Percentiles rank a stretch among this genome's conserved stretches.
Evolutionary conservation across 2,329 filamentous ascomycete species (phyloP).

Genomic region (Sordariomycetes sp.): DNA sequence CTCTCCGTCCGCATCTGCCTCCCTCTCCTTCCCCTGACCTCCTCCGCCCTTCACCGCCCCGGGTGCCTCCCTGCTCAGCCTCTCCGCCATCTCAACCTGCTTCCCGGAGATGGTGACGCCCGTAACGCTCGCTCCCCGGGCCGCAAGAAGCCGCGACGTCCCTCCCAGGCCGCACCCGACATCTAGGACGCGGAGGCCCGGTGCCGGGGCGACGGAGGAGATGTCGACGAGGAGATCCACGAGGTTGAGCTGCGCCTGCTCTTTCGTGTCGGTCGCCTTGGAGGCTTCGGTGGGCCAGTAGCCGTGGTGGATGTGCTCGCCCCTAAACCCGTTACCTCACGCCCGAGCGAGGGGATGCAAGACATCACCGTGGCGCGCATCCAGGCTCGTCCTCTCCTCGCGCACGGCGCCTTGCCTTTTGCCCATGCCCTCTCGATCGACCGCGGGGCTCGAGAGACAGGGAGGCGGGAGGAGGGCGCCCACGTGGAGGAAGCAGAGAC

Average conservation of each 20-base stretch:
- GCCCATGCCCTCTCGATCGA: not conserved
- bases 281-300: constrained; percentile 37
- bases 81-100: constrained; percentile 43
- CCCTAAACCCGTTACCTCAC: constrained; percentile 23
- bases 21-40: constrained; percentile 12
- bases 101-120: constrained; percentile 46
- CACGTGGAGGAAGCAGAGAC: not conserved
- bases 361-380: too few species aligned
- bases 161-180: constrained; percentile 49
- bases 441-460: not conserved
- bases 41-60: not conserved
- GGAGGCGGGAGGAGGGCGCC: not conserved
- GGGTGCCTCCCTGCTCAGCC: constrained; percentile 22
- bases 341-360: too few species aligned
- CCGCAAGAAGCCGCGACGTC: constrained; percentile 41
- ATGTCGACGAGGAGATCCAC: constrained; percentile 39
- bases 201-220: constrained; percentile 4
- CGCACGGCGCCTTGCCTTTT: too few species aligned
- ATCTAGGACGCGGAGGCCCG: constrained; percentile 30
- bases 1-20: constrained; percentile 8
- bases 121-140: constrained; percentile 36
- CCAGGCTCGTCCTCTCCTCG: too few species aligned
- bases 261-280: constrained; percentile 36
- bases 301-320: constrained; percentile 50
- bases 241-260: constrained; percentile 41